A percentile compares a stretch with the other conserved stretches of the same genome.
phyloP scores from a whole-genome alignment of 306 rosid species.

The Dalbergia cultrata region DNA sequence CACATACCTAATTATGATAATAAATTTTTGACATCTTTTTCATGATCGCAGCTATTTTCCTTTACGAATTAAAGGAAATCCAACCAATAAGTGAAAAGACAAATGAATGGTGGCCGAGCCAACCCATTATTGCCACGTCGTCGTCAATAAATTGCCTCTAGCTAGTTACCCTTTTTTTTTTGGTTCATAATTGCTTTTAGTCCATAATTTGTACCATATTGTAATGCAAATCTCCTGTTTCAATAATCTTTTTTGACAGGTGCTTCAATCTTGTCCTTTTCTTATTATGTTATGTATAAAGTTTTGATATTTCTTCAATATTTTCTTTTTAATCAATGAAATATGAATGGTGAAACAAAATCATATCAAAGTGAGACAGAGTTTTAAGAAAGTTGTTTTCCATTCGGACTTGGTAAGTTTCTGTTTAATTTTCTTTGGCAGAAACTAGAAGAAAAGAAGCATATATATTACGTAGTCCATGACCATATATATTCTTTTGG shows the following conservation, averaged over 20 bases:
- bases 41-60: too few relatives aligned
- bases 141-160: neutral
- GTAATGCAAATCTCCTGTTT: too few relatives aligned
- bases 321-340: too few relatives aligned
- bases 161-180: neutral
- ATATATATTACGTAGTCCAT: neutral
- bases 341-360: neutral
- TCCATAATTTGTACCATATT: neutral
- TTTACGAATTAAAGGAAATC: too few relatives aligned
- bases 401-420: neutral
- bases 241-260: too few relatives aligned
- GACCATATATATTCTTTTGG: slow-evolving; percentile 28
- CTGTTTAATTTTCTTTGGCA: neutral
- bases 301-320: neutral
- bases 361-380: too few relatives aligned
- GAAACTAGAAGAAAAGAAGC: neutral
- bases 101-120: neutral
- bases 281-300: too few relatives aligned
- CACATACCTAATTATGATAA: too few relatives aligned
- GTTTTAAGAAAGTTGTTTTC: too few relatives aligned
- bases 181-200: neutral
- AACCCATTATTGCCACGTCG: neutral
- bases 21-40: too few relatives aligned
- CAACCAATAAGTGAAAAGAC: too few relatives aligned
- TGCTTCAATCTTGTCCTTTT: too few relatives aligned